Conservation (phyloP, 495 filamentous ascomycete genomes). For the Penicillium maclennaniae region DNA sequence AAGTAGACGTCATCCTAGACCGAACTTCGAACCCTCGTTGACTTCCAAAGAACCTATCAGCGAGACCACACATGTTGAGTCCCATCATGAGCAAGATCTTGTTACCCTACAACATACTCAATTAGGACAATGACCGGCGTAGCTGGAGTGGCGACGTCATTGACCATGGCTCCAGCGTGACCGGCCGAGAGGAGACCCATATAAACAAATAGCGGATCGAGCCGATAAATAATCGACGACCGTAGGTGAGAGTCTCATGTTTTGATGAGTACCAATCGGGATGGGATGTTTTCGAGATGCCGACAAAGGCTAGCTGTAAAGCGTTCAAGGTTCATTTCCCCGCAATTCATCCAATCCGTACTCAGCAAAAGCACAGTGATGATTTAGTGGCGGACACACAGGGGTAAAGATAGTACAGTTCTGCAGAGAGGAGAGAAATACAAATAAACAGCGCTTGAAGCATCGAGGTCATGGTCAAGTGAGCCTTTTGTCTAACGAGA, state of each 20-base stretch:
- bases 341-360: not conserved
- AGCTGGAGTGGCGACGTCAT: constrained; percentile 3
- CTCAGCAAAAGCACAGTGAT: not conserved
- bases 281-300: not conserved
- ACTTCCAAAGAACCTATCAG: not conserved
- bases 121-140: not conserved
- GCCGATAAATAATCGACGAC: not conserved
- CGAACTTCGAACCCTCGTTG: not conserved
- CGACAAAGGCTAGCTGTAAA: constrained; percentile 3
- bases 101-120: not conserved
- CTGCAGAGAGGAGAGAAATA: not conserved
- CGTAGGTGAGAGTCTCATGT: not conserved
- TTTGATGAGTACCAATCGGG: not conserved
- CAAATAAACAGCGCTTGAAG: not conserved
- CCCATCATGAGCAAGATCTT: not conserved
- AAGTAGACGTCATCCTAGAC: constrained; percentile 5
- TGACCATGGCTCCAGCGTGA: constrained; percentile 7
- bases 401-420: not conserved
- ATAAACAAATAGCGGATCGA: not conserved
- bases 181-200: not conserved
- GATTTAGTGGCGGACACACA: not conserved
- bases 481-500: not conserved
- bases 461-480: not conserved
- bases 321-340: not conserved
- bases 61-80: not conserved